Evolutionary conservation across 2,329 filamentous ascomycete genomes (phyloP).

Genomic region (Aureobasidium sp.): DNA sequence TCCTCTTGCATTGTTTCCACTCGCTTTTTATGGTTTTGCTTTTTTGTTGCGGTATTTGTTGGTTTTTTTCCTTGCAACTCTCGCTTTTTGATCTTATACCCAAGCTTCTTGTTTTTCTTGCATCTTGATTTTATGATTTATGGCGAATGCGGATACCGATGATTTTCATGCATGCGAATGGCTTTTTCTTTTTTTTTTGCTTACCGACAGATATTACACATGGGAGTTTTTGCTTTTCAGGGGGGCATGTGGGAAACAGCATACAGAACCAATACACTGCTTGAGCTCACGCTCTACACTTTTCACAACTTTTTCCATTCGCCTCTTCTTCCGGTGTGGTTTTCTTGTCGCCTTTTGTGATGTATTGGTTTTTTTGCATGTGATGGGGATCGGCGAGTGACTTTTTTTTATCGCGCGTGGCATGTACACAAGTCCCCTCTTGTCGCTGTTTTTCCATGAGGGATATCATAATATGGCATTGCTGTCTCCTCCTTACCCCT

Average conservation of each 20-base stretch:
- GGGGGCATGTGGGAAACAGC: neutral
- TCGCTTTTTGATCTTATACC: conserved; percentile 2
- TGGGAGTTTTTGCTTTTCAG: neutral
- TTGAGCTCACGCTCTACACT: neutral
- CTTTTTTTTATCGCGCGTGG: neutral
- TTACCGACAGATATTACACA: neutral
- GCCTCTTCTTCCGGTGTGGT: neutral
- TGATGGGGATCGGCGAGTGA: neutral
- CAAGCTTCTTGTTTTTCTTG: neutral
- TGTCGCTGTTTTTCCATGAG: neutral
- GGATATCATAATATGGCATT: neutral
- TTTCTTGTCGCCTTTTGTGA: neutral
- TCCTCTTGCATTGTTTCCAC: neutral
- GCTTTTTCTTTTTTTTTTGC: neutral
- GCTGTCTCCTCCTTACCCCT: neutral
- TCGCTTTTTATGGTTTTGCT: neutral
- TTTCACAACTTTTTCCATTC: neutral
- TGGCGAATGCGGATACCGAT: neutral
- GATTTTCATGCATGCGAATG: neutral
- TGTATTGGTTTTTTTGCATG: neutral
- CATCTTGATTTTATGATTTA: neutral
- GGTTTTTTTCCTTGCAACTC: neutral
- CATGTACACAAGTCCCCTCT: neutral
- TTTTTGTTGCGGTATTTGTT: neutral
- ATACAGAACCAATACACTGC: neutral